These are phyloP conservation scores for Echinochloa phyllopogon DNA, from an alignment of 176 grass and related monocot species.

Conservation along the genomic window DNA sequence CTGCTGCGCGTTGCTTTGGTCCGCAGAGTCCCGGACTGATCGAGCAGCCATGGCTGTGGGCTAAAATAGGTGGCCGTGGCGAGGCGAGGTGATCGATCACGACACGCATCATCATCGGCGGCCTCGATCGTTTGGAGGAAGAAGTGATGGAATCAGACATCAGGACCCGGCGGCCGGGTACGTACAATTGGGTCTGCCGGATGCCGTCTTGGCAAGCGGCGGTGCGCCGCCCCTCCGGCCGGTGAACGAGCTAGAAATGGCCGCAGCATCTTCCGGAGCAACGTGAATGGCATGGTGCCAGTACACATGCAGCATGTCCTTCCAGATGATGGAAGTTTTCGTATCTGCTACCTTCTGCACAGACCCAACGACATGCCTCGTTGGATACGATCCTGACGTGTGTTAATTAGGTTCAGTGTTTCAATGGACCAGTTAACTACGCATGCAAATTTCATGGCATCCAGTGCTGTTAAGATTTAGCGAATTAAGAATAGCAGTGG, in stretches of 20 bases:
- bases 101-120: too few species aligned
- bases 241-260: not conserved
- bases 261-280: slow-evolving; percentile 7
- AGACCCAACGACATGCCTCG: not conserved
- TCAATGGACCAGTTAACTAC: not conserved
- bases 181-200: not conserved
- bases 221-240: not conserved
- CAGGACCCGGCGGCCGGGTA: not conserved
- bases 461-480: not conserved
- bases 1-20: not conserved
- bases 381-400: not conserved
- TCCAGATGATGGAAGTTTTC: slow-evolving; percentile 7
- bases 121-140: too few species aligned
- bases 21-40: too few species aligned
- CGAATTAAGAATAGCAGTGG: not conserved
- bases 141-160: not conserved
- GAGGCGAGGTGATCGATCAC: not conserved
- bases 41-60: too few species aligned
- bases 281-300: not conserved
- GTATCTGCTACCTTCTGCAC: not conserved
- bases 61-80: too few species aligned
- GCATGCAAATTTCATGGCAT: not conserved
- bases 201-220: not conserved
- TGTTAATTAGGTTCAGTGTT: not conserved
- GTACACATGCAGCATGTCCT: not conserved